Conservation (phyloP, 495 filamentous ascomycete species). For the Tuber microsphaerosporum region DNA sequence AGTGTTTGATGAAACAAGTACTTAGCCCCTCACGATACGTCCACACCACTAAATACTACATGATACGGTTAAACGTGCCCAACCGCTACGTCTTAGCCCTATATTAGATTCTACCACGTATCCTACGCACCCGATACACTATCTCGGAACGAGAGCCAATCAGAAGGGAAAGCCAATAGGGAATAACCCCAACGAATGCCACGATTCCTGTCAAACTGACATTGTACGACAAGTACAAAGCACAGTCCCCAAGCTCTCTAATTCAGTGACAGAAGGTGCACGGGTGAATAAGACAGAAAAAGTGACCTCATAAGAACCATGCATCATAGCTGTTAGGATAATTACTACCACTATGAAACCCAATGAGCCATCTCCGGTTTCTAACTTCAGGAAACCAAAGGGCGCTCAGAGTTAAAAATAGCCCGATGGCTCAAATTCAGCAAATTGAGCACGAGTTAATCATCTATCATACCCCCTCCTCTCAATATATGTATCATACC, state of each 20-base stretch:
- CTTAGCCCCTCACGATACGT: not conserved
- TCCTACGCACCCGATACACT: not conserved
- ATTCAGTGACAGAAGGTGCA: not conserved
- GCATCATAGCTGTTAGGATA: not conserved
- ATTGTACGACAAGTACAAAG: not conserved
- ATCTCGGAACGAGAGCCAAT: not conserved
- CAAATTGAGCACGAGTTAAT: not conserved
- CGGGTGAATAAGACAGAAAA: not conserved
- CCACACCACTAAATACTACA: not conserved
- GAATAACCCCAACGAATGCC: not conserved
- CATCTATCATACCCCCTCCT: not conserved
- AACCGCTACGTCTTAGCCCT: not conserved
- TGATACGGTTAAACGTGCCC: not conserved
- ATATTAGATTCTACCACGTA: not conserved
- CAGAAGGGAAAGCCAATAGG: not conserved
- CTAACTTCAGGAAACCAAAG: not conserved
- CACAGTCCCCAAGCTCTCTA: not conserved
- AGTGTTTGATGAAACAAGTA: not conserved
- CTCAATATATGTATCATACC: not conserved
- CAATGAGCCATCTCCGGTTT: not conserved
- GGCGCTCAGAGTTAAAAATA: not conserved
- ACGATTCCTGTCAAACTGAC: not conserved
- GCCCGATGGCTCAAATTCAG: not conserved
- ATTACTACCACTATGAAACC: not conserved
- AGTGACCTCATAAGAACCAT: not conserved